phyloP scores from a whole-genome alignment of 768 basidiomycete species.

The Russula sp. region DNA sequence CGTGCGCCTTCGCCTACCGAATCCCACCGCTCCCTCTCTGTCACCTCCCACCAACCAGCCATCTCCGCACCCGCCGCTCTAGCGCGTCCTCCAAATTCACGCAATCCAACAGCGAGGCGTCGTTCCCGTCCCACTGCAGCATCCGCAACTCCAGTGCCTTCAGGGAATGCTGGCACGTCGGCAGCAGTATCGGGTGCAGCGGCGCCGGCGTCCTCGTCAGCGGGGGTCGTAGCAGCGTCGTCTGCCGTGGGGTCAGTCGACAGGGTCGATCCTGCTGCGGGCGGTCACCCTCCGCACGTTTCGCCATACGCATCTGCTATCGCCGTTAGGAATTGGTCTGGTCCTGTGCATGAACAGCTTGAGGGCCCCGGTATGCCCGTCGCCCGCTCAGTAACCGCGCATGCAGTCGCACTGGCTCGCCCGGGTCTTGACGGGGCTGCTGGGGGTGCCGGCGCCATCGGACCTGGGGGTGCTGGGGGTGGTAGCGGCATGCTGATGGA shows the following conservation, averaged over 20 bases:
- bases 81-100: conserved; percentile 37
- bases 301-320: conserved; percentile 20
- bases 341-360: conserved; percentile 49
- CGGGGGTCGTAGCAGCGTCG: conserved; percentile 24
- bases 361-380: conserved; percentile 82
- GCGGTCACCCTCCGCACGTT: conserved; percentile 17
- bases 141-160: conserved; percentile 23
- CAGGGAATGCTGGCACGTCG: conserved; percentile 13
- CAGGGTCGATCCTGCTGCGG: neutral
- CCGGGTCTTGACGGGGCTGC: conserved; percentile 41
- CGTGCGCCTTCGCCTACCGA: conserved; percentile 69
- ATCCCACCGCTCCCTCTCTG: conserved; percentile 57
- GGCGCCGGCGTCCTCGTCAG: conserved; percentile 19
- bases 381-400: conserved; percentile 43
- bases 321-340: conserved; percentile 39
- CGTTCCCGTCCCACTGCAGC: conserved; percentile 25
- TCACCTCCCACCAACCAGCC: conserved; percentile 54
- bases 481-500: conserved; percentile 52
- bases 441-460: neutral
- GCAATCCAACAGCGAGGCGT: conserved; percentile 37
- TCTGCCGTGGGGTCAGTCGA: conserved; percentile 27
- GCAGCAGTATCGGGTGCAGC: conserved; percentile 27
- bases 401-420: conserved; percentile 39
- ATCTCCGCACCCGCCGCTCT: conserved; percentile 27
- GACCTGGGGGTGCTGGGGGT: neutral